A percentile compares a stretch with the other conserved stretches of the same genome.
phyloP scores from a whole-genome alignment of 257 asterid genomes.

The Solanum pimpinellifolium region DNA sequence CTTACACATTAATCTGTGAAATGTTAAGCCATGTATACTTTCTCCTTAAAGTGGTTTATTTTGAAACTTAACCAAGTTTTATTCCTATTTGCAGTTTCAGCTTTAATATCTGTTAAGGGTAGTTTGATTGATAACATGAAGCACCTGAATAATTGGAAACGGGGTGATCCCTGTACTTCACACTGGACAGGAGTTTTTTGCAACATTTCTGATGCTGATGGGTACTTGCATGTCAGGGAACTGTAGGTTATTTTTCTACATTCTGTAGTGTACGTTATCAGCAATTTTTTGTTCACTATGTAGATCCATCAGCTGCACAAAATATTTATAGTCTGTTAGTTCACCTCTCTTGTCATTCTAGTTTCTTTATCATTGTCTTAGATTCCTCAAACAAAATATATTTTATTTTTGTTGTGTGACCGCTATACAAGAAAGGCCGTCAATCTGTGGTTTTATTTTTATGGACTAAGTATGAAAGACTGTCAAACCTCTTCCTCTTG shows the following conservation, averaged over 20 bases:
- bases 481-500: neutral
- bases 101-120: slow-evolving; percentile 13
- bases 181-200: slow-evolving; percentile 43
- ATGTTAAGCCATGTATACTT: neutral
- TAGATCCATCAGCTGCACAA: neutral
- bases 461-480: neutral
- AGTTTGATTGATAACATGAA: slow-evolving; percentile 17
- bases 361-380: neutral
- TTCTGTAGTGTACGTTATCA: neutral
- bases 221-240: slow-evolving; percentile 25
- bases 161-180: slow-evolving; percentile 32
- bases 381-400: neutral
- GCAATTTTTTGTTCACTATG: neutral
- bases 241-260: slow-evolving; percentile 18
- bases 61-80: neutral
- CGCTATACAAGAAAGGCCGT: neutral
- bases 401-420: neutral
- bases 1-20: neutral
- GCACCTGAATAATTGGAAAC: slow-evolving; percentile 21
- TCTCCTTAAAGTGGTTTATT: neutral
- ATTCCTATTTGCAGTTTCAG: slow-evolving; percentile 17
- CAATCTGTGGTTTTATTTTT: neutral
- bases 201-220: slow-evolving; percentile 11
- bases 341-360: neutral
- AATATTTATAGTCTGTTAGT: neutral